Conservation (phyloP, 2,329 filamentous ascomycete genomes). For the Ceratocystis destructans region DNA sequence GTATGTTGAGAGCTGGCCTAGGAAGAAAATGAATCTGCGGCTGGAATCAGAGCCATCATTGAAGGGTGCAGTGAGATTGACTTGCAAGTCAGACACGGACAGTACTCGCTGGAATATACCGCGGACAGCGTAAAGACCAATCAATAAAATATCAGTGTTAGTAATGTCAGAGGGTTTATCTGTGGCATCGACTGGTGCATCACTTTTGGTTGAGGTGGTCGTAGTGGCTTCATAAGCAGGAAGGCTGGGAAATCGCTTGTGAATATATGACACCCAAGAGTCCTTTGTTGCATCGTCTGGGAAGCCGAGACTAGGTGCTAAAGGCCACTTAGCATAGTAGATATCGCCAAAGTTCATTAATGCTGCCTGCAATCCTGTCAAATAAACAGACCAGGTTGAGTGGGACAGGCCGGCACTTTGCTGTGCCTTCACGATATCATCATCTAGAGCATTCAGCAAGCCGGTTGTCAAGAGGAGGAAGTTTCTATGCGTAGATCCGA, state of each 20-base stretch:
- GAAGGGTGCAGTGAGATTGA: slow-evolving; percentile 8
- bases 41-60: slow-evolving; percentile 15
- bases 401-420: neutral
- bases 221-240: slow-evolving; percentile 17
- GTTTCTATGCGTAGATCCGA: slow-evolving; percentile 27
- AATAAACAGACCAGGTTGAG: slow-evolving; percentile 19
- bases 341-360: slow-evolving; percentile 32
- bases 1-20: slow-evolving; percentile 26
- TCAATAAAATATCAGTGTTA: slow-evolving; percentile 11
- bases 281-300: slow-evolving; percentile 20
- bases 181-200: neutral
- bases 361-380: slow-evolving; percentile 25
- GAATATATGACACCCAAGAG: slow-evolving; percentile 24
- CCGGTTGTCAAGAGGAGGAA: slow-evolving; percentile 29
- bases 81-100: neutral
- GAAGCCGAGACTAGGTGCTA: slow-evolving; percentile 12
- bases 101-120: slow-evolving; percentile 11
- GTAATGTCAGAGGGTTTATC: slow-evolving; percentile 1
- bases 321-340: slow-evolving; percentile 23
- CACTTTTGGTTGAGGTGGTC: neutral
- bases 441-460: slow-evolving; percentile 11
- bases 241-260: slow-evolving; percentile 25
- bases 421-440: slow-evolving; percentile 6
- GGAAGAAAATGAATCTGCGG: slow-evolving; percentile 15
- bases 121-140: slow-evolving; percentile 15